Percentiles rank a stretch among this genome's conserved stretches.
Evolutionary conservation across 768 basidiomycete species (phyloP).

Genomic region (Termitomyces sp.): DNA sequence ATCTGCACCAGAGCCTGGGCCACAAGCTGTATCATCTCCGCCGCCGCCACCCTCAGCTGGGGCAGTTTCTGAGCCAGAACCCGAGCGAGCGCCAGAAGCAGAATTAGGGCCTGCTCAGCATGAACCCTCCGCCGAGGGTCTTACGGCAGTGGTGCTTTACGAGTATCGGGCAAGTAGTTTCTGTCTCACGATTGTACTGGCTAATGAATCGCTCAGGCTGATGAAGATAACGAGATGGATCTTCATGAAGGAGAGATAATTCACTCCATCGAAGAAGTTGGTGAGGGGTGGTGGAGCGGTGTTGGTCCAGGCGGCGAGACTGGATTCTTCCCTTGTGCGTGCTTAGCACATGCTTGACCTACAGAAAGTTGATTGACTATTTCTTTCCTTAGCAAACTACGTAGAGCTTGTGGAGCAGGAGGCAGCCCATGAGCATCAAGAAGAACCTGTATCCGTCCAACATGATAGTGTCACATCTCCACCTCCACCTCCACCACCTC

Average conservation of each 20-base stretch:
- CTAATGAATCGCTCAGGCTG: constrained; percentile 38
- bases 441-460: constrained; percentile 23
- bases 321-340: constrained; percentile 81
- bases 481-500: constrained; percentile 40
- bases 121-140: constrained; percentile 30
- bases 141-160: constrained; percentile 72
- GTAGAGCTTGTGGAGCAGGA: constrained; percentile 63
- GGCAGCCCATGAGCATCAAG: not conserved
- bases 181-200: not conserved
- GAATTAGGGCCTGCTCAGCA: constrained; percentile 15
- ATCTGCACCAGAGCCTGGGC: constrained; percentile 34
- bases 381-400: constrained; percentile 60
- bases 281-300: constrained; percentile 92
- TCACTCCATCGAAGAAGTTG: constrained; percentile 76
- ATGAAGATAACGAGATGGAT: constrained; percentile 83
- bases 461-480: constrained; percentile 30
- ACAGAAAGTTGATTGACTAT: not conserved
- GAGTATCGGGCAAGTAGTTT: constrained; percentile 59
- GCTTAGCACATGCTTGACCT: not conserved
- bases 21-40: not conserved
- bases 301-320: constrained; percentile 62
- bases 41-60: not conserved
- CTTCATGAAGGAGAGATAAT: constrained; percentile 79
- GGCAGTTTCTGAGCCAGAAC: not conserved
- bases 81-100: constrained; percentile 14